phyloP scores from a whole-genome alignment of 805 yeast genomes.

The Candida namnaoensis region DNA sequence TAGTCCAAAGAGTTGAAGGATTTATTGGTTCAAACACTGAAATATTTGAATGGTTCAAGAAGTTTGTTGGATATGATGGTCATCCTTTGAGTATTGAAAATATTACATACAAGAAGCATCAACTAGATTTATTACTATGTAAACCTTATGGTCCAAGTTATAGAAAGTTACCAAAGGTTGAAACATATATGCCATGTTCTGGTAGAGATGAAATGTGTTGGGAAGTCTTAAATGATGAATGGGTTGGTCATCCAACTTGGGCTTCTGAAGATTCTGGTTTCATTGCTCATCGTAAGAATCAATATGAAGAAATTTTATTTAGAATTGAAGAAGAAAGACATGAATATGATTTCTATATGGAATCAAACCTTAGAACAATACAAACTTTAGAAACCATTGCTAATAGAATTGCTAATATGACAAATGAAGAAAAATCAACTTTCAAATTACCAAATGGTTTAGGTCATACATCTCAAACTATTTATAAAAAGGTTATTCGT shows the following conservation, averaged over 20 bases:
- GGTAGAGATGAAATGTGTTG: conserved; percentile 99
- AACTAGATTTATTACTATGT: conserved; percentile 80
- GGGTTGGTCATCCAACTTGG: conserved; percentile 99
- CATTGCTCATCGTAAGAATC: conserved; percentile 97
- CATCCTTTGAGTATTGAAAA: conserved; percentile 83
- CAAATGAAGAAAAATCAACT: conserved; percentile 75
- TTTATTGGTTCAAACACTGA: conserved; percentile 79
- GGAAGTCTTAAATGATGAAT: conserved; percentile 97
- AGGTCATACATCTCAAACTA: conserved; percentile 86
- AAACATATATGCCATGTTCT: conserved; percentile 93
- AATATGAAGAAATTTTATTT: conserved; percentile 91
- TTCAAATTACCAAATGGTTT: conserved; percentile 89
- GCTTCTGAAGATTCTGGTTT: conserved; percentile 99
- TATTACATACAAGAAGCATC: conserved; percentile 81
- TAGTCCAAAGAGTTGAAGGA: conserved; percentile 77
- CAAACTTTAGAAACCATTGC: conserved; percentile 95
- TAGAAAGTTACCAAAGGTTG: conserved; percentile 85
- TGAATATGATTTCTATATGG: conserved; percentile 94
- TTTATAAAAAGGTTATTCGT: conserved; percentile 87
- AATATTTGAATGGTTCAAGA: conserved; percentile 83
- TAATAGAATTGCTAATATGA: conserved; percentile 87
- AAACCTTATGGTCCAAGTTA: conserved; percentile 95
- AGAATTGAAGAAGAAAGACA: conserved; percentile 97
- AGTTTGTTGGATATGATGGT: conserved; percentile 83
- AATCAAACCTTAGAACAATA: conserved; percentile 87